These are phyloP conservation scores for Dictyostelium firmibasis DNA, from an alignment of 78 protist genomes.

Conservation along the genomic window DNA sequence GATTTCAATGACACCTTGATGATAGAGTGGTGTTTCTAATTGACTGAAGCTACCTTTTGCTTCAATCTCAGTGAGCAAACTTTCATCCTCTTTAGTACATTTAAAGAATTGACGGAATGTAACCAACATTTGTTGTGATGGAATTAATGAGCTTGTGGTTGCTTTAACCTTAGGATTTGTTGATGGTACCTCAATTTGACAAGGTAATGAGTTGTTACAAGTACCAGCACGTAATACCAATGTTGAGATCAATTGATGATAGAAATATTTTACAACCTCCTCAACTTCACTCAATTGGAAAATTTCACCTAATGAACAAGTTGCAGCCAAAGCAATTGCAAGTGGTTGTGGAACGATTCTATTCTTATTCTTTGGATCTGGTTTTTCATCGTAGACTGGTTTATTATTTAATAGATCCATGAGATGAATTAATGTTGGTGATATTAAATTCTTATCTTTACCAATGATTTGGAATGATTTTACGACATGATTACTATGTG, in stretches of 20 bases:
- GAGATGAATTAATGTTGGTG: constrained; percentile 42
- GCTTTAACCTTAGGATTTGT: not conserved
- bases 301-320: constrained; percentile 83
- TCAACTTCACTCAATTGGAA: constrained; percentile 60
- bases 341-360: constrained; percentile 43
- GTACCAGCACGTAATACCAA: constrained; percentile 72
- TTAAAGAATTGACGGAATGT: constrained; percentile 67
- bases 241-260: constrained; percentile 40
- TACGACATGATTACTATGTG: constrained; percentile 65
- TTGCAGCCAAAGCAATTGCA: constrained; percentile 66
- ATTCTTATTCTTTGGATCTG: constrained; percentile 69
- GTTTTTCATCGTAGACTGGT: constrained; percentile 77
- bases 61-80: not conserved
- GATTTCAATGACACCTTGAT: constrained; percentile 20
- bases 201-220: constrained; percentile 43
- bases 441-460: constrained; percentile 59
- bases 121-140: constrained; percentile 64
- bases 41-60: constrained; percentile 15
- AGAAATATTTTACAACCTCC: constrained; percentile 12
- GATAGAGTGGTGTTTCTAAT: constrained; percentile 25
- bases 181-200: constrained; percentile 8
- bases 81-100: constrained; percentile 46
- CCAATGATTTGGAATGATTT: constrained; percentile 76
- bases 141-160: not conserved
- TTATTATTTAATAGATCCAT: constrained; percentile 75